Evolutionary conservation across 768 basidiomycete genomes (phyloP).

Genomic region (Phaeotremella skinneri): DNA sequence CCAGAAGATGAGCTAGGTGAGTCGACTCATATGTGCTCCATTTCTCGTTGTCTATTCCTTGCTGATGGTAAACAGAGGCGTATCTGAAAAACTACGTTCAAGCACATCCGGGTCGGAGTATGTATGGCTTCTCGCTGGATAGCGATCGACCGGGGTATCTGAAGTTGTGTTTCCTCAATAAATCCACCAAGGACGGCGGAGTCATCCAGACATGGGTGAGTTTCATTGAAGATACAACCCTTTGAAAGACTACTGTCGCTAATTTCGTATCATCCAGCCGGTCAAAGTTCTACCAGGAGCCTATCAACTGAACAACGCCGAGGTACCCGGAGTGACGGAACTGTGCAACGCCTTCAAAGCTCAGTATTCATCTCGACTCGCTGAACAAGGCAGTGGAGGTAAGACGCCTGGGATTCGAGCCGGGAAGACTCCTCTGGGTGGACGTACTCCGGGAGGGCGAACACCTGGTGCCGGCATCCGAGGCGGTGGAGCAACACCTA

Average conservation of each 20-base stretch:
- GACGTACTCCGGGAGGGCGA: conserved; percentile 35
- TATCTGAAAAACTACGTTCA: conserved; percentile 85
- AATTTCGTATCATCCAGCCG: conserved; percentile 27
- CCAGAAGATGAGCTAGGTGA: conserved; percentile 85
- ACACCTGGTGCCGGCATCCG: conserved; percentile 26
- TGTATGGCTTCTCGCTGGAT: conserved; percentile 93
- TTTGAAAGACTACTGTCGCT: neutral
- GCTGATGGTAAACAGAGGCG: conserved; percentile 59
- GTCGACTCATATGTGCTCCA: conserved; percentile 48
- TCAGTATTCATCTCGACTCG: conserved; percentile 42
- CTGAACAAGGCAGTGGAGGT: conserved; percentile 37
- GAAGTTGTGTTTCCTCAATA: conserved; percentile 86
- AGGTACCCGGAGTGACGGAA: conserved; percentile 86
- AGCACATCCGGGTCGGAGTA: conserved; percentile 89
- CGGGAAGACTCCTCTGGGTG: conserved; percentile 40
- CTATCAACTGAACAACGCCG: conserved; percentile 84
- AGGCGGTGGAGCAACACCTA: conserved; percentile 17
- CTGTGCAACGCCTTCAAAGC: conserved; percentile 95
- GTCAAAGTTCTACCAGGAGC: conserved; percentile 51
- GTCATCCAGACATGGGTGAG: conserved; percentile 88
- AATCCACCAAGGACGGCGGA: conserved; percentile 67
- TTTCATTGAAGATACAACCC: too few relatives aligned
- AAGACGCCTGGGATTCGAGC: conserved; percentile 47
- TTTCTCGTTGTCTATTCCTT: neutral
- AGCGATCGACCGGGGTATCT: conserved; percentile 88